These are phyloP conservation scores for Metroxylon sagu DNA, from an alignment of 176 grass and related monocot species.

Conservation along the genomic window DNA sequence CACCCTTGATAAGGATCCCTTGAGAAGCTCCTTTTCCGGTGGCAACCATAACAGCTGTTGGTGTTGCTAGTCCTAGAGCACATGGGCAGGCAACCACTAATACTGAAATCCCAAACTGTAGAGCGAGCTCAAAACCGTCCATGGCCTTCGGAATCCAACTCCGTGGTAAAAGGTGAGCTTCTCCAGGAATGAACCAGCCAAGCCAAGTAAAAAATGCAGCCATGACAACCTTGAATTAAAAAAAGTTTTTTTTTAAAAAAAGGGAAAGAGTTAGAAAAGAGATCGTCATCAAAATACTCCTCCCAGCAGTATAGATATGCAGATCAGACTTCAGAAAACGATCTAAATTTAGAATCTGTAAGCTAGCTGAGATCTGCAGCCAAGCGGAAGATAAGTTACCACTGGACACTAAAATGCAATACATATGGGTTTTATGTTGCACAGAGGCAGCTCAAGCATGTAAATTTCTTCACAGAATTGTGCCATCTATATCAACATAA, in stretches of 20 bases:
- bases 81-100: conserved; percentile 94
- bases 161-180: conserved; percentile 54
- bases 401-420: too few relatives aligned
- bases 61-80: conserved; percentile 89
- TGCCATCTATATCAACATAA: too few relatives aligned
- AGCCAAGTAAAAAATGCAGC: conserved; percentile 86
- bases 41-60: conserved; percentile 99
- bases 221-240: conserved; percentile 52
- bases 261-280: not conserved
- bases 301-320: too few relatives aligned
- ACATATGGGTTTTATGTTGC: too few relatives aligned
- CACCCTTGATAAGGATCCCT: conserved; percentile 96
- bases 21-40: conserved; percentile 98
- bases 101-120: conserved; percentile 97
- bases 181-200: conserved; percentile 71
- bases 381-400: too few relatives aligned
- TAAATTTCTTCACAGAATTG: too few relatives aligned
- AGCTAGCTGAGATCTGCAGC: too few relatives aligned
- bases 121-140: conserved; percentile 94
- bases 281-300: too few relatives aligned
- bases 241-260: conserved; percentile 8
- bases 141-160: conserved; percentile 84
- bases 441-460: too few relatives aligned
- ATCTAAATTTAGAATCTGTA: too few relatives aligned
- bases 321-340: too few relatives aligned